Conservation (phyloP, 108 stramenopile species). For the Conticribra guillardii region DNA sequence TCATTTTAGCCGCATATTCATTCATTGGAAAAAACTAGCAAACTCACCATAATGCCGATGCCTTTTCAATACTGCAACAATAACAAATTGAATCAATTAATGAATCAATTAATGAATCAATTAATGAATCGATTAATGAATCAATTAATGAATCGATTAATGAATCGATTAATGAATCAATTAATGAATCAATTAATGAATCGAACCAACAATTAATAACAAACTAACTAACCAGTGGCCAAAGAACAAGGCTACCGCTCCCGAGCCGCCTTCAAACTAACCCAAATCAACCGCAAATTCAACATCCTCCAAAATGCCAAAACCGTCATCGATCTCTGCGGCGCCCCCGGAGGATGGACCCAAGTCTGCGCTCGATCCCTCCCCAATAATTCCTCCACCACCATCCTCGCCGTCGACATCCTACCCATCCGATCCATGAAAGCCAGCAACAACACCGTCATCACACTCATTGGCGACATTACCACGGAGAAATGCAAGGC, state of each 20-base stretch:
- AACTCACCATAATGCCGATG: no score
- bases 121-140: no score
- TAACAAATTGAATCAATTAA: no score
- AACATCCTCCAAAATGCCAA: constrained; percentile 80
- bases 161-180: no score
- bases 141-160: no score
- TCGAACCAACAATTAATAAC: no score
- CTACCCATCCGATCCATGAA: constrained; percentile 89
- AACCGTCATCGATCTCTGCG: constrained; percentile 97
- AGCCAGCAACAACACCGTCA: constrained; percentile 76
- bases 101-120: no score
- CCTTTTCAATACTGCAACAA: no score
- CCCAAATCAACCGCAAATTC: constrained; percentile 98
- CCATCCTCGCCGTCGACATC: constrained; percentile 97
- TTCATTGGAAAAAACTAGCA: no score
- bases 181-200: no score
- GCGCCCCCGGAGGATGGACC: constrained; percentile 99
- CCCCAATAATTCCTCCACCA: constrained; percentile 54
- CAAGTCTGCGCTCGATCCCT: constrained; percentile 92
- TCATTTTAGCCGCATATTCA: no score
- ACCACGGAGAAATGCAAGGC: constrained; percentile 96
- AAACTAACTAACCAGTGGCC: no score
- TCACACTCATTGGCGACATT: constrained; percentile 95
- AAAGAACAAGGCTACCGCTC: constrained; percentile 98
- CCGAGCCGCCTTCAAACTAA: constrained; percentile 97